Percentiles rank a stretch among this genome's conserved stretches.
Conservation (phyloP, 768 basidiomycete species). For the Tulasnella calospora region DNA sequence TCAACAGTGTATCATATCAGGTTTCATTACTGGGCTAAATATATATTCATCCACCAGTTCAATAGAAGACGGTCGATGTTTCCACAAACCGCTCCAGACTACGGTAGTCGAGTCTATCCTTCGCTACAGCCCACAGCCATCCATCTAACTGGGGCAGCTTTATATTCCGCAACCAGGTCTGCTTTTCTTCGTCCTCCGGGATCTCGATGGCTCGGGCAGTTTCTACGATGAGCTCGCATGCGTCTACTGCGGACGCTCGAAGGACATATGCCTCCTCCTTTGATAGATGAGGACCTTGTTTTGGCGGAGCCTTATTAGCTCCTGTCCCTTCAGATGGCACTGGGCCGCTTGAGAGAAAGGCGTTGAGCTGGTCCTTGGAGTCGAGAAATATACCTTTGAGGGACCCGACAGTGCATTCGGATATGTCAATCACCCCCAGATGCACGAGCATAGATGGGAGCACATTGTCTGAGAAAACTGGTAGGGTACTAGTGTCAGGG, state of each 20-base stretch:
- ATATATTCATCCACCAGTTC: conserved; percentile 27
- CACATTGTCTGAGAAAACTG: conserved; percentile 73
- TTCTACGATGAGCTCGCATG: conserved; percentile 64
- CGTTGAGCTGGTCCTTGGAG: conserved; percentile 35
- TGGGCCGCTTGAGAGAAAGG: conserved; percentile 41
- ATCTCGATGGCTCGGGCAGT: conserved; percentile 42
- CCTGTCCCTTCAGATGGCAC: conserved; percentile 8
- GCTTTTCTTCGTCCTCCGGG: conserved; percentile 33
- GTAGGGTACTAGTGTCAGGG: conserved; percentile 16
- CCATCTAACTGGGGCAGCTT: conserved; percentile 59
- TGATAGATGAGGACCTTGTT: conserved; percentile 54
- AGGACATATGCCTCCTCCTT: conserved; percentile 61
- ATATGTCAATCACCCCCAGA: conserved; percentile 67
- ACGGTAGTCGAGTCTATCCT: conserved; percentile 69
- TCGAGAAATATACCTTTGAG: conserved; percentile 24
- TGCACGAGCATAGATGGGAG: conserved; percentile 76
- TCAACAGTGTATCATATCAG: not conserved
- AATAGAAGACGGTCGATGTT: conserved; percentile 66
- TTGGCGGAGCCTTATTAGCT: conserved; percentile 2
- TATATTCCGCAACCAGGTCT: conserved; percentile 52
- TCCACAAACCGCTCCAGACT: conserved; percentile 61
- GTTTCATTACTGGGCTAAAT: not conserved
- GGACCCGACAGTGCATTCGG: conserved; percentile 42
- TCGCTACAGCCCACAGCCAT: conserved; percentile 81
- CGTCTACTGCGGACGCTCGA: conserved; percentile 74